A percentile compares a stretch with the other conserved stretches of the same genome.
Evolutionary conservation across 179 eudicot species (phyloP).

Genomic region (Carnegiea gigantea): DNA sequence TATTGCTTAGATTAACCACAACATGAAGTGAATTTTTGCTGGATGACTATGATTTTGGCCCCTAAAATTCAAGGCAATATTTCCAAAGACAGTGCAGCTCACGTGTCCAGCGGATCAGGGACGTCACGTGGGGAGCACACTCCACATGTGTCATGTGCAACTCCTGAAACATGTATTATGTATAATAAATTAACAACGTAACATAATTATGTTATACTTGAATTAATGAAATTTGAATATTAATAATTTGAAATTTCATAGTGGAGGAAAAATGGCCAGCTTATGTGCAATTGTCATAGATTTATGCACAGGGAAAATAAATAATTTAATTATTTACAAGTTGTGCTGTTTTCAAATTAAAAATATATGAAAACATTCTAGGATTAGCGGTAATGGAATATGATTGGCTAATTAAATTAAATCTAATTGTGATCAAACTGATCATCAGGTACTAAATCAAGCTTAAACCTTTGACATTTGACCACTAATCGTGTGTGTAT

Average conservation of each 20-base stretch:
- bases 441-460: constrained; percentile 12
- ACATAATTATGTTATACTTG: not conserved
- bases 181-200: not conserved
- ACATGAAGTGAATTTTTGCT: no score
- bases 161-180: not conserved
- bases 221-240: not conserved
- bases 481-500: constrained; percentile 17
- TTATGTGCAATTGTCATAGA: constrained; percentile 23
- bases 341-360: constrained; percentile 7
- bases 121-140: constrained; percentile 32
- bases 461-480: constrained; percentile 11
- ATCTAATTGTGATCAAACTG: constrained; percentile 20
- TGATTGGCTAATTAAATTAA: constrained; percentile 22
- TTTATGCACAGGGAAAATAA: constrained; percentile 13
- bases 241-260: constrained; percentile 8
- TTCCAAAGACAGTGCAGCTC: constrained; percentile 21
- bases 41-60: not conserved
- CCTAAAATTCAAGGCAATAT: not conserved
- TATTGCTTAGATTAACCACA: no score
- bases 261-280: constrained; percentile 41
- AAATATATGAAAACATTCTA: constrained; percentile 28
- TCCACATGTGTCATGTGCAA: constrained; percentile 30
- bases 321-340: constrained; percentile 10
- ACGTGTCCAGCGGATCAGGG: constrained; percentile 32
- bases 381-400: constrained; percentile 17